Percentiles rank a stretch among this genome's conserved stretches.
phyloP scores from a whole-genome alignment of 2,329 filamentous ascomycete species.

The Botrytis fabae region DNA sequence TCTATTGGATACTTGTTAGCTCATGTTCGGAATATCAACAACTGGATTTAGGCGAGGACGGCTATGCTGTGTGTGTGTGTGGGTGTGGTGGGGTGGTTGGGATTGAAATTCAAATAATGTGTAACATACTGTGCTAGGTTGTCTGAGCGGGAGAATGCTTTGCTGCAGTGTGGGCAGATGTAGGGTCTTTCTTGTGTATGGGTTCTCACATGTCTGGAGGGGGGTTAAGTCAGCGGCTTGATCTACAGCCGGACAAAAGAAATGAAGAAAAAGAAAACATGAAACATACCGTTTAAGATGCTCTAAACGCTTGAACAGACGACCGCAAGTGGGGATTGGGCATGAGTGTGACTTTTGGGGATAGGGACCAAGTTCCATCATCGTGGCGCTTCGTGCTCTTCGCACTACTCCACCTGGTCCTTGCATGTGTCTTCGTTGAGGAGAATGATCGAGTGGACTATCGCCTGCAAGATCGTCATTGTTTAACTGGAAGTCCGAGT shows the following conservation, averaged over 20 bases:
- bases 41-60: constrained; percentile 41
- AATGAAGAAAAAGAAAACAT: constrained; percentile 43
- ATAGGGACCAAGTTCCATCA: constrained; percentile 95
- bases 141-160: constrained; percentile 97
- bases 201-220: constrained; percentile 88
- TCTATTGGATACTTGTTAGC: constrained; percentile 44
- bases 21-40: constrained; percentile 21
- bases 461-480: constrained; percentile 61
- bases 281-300: constrained; percentile 92
- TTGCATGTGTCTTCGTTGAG: constrained; percentile 67
- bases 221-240: constrained; percentile 51
- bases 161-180: constrained; percentile 95
- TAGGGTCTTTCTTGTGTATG: constrained; percentile 99
- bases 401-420: constrained; percentile 76
- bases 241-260: constrained; percentile 35
- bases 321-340: constrained; percentile 96
- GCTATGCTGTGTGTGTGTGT: constrained; percentile 27
- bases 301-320: constrained; percentile 97
- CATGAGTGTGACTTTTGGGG: constrained; percentile 98
- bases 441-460: constrained; percentile 59
- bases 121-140: constrained; percentile 90
- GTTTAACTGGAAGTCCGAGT: constrained; percentile 68
- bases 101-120: constrained; percentile 24
- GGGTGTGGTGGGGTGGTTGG: constrained; percentile 23
- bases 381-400: constrained; percentile 88